Evolutionary conservation across 345 rosid genomes (phyloP), one percentile per base, ranked within the genome.

Genomic region (Ricinus communis): DNA sequence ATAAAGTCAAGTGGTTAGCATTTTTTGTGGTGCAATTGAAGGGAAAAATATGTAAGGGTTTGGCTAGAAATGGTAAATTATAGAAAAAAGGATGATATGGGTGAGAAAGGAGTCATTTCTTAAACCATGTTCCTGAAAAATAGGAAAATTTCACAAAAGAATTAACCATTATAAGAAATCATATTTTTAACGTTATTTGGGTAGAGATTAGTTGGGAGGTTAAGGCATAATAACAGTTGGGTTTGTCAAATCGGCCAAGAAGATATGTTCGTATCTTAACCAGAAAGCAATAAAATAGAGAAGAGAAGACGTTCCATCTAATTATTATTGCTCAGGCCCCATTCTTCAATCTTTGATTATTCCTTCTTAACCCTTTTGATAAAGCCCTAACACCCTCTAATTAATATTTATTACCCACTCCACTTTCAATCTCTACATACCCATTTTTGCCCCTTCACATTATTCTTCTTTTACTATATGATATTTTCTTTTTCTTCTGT

Each of bases 341-440:
- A 73, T 50, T 15, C 64, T 51, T 63, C 76, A 73, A 45, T 15
- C 64, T 51, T 63, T 76, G 90, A 82, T 81, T 60, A 76, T 75
- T 81, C 79, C 66, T 27, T 47, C 71, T 75, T 59, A 80, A 81
- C 91, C 77, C 82, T 80, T 83, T 80, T 74, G 91, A 87, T 58
- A 85, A 87, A 78, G 87, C 78, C 83, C 41, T 70, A 49, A 47
- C 84, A 87, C 77, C 87, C 68, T 76, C 78, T 74, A 16, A 55
- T 61, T 68, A 59, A 62, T 63, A 43, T 58, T 73, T 52, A 76
- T 55, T 3, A 41, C 72, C 47, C 43, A 63, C 56, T 33, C 19
- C 65, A 27, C 47, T 19, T n/a, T 50, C 33, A 11, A 27, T 43
- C 7, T 33, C 33, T 19, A 0, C 33, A 18, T n/a, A 5, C 28